Evolutionary conservation across 2,329 filamentous ascomycete genomes (phyloP).

Genomic region (Claviceps maximensis): DNA sequence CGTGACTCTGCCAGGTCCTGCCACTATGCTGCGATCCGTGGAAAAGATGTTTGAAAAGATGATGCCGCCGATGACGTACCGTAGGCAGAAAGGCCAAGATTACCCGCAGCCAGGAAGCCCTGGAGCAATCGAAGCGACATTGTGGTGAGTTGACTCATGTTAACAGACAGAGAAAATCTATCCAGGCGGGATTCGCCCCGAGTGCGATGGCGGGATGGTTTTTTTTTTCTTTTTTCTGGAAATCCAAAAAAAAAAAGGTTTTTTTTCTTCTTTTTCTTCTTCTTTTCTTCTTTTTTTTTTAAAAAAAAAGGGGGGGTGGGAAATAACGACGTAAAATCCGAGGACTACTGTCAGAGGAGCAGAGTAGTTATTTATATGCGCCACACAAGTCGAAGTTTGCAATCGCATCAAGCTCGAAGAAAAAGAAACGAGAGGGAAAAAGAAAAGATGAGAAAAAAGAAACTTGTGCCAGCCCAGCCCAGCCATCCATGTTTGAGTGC

Average conservation of each 20-base stretch:
- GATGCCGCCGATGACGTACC: conserved; percentile 6
- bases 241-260: no score
- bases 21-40: neutral
- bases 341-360: neutral
- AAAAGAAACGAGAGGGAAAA: neutral
- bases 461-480: neutral
- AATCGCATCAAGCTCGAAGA: neutral
- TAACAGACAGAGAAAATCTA: neutral
- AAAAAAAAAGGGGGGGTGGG: neutral
- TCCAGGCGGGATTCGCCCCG: neutral
- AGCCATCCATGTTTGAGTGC: neutral
- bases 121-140: conserved; percentile 10
- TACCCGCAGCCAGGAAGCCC: conserved; percentile 8
- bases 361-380: neutral
- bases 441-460: neutral
- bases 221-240: no score
- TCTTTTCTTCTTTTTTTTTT: neutral
- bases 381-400: neutral
- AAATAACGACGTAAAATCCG: no score
- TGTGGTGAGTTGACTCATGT: conserved; percentile 9
- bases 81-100: conserved; percentile 10
- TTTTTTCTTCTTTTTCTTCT: no score
- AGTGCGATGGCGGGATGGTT: neutral
- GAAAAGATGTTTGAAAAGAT: neutral
- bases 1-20: neutral